A percentile compares a stretch with the other conserved stretches of the same genome.
phyloP scores from a whole-genome alignment of 306 rosid genomes.

The Castanea mollissima region DNA sequence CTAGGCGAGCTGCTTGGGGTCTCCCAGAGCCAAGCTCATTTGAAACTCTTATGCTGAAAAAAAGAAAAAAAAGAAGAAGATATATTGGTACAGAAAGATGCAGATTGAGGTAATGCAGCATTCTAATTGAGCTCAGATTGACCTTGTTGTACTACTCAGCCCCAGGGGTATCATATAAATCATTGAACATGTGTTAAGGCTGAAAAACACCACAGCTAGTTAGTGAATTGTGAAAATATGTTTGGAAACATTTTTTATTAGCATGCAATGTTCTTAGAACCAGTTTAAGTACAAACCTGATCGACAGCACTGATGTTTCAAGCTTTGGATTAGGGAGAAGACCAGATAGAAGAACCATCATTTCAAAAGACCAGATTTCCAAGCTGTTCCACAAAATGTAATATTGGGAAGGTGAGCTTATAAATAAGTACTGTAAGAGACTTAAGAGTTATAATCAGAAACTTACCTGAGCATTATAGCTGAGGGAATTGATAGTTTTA shows the following conservation, averaged over 20 bases:
- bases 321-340: conserved; percentile 32
- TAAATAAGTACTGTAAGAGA: too few species aligned
- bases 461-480: conserved; percentile 37
- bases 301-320: conserved; percentile 31
- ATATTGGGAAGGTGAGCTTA: too few species aligned
- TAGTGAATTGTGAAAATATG: neutral
- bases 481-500: conserved; percentile 41
- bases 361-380: conserved; percentile 36
- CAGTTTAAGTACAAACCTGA: conserved; percentile 4
- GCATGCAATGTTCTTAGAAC: neutral
- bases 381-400: conserved; percentile 14
- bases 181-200: conserved; percentile 45
- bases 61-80: too few species aligned
- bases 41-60: conserved; percentile 39
- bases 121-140: neutral
- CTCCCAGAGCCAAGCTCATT: conserved; percentile 44
- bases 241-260: neutral
- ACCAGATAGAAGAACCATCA: conserved; percentile 30
- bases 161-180: conserved; percentile 50
- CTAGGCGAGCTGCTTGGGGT: conserved; percentile 25
- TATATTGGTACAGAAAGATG: neutral
- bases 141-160: conserved; percentile 41
- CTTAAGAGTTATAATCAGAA: neutral
- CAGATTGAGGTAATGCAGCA: neutral
- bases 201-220: conserved; percentile 7